Evolutionary conservation across 192 early-diverging fungal genomes (phyloP).

Genomic region (Coemansia sp.): DNA sequence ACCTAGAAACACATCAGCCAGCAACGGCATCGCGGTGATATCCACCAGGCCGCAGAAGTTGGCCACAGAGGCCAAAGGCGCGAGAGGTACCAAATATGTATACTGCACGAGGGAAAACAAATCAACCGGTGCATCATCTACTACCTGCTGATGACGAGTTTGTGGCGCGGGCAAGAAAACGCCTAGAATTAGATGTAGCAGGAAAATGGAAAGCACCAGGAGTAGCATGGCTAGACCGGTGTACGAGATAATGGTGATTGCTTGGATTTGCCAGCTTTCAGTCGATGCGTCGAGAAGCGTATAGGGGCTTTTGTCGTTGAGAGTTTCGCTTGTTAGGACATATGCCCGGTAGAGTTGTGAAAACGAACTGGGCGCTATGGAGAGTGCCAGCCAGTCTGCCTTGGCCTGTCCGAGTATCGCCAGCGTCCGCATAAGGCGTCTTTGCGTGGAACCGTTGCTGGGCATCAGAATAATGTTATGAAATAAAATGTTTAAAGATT

Average conservation of each 20-base stretch:
- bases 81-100: constrained; percentile 3
- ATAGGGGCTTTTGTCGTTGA: neutral
- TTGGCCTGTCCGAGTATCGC: neutral
- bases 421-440: neutral
- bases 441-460: neutral
- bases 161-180: neutral
- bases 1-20: constrained; percentile 19
- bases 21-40: constrained; percentile 24
- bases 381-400: constrained; percentile 8
- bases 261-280: neutral
- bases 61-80: constrained; percentile 13
- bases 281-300: neutral
- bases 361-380: constrained; percentile 7
- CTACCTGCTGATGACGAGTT: no score
- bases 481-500: no score
- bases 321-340: neutral
- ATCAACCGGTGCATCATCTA: neutral
- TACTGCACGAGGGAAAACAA: constrained; percentile 1
- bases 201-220: neutral
- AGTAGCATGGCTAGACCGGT: neutral
- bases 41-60: constrained; percentile 37
- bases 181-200: neutral
- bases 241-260: neutral
- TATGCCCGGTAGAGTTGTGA: constrained; percentile 15
- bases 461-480: neutral